Percentiles rank a stretch among this genome's conserved stretches.
These are phyloP conservation scores for Raphanus hybrid DNA, from an alignment of 441 rosid genomes.

Conservation along the genomic window DNA sequence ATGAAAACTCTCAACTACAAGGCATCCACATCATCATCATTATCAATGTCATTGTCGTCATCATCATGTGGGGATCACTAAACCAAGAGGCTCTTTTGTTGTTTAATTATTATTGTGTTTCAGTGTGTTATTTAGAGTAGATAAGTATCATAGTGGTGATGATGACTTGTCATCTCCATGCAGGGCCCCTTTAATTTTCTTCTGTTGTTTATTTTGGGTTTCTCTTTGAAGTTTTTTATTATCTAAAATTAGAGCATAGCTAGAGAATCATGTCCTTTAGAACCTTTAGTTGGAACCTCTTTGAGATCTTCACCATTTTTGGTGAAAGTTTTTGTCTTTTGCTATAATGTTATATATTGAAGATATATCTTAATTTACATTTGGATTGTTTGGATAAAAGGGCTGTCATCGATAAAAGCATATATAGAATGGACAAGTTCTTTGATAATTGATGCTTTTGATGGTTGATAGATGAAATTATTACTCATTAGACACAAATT, in stretches of 20 bases:
- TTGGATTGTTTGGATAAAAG: not conserved
- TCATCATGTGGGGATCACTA: conserved; percentile 52
- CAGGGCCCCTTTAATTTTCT: conserved; percentile 49
- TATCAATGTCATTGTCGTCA: conserved; percentile 49
- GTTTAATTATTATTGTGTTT: conserved; percentile 30
- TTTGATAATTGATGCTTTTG: not conserved
- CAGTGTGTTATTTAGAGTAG: conserved; percentile 35
- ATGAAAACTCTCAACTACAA: conserved; percentile 39
- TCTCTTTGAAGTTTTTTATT: conserved; percentile 7
- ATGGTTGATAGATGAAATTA: not conserved
- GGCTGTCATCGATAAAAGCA: not conserved
- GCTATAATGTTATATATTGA: conserved; percentile 27
- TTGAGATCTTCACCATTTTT: conserved; percentile 36
- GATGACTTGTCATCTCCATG: conserved; percentile 44
- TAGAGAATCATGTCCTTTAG: conserved; percentile 30
- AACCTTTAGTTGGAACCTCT: conserved; percentile 27
- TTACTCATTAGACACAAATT: too few species aligned
- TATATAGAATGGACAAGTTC: not conserved
- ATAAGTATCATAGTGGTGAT: conserved; percentile 49
- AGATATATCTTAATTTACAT: conserved; percentile 9
- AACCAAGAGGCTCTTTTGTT: conserved; percentile 33
- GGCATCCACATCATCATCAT: conserved; percentile 46
- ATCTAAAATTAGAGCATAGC: conserved; percentile 30
- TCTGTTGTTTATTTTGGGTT: conserved; percentile 28
- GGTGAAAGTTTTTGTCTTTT: conserved; percentile 39